Base-by-base conservation (phyloP, 1,139 yeast genomes). In the Blastobotrys illinoisensis region DNA sequence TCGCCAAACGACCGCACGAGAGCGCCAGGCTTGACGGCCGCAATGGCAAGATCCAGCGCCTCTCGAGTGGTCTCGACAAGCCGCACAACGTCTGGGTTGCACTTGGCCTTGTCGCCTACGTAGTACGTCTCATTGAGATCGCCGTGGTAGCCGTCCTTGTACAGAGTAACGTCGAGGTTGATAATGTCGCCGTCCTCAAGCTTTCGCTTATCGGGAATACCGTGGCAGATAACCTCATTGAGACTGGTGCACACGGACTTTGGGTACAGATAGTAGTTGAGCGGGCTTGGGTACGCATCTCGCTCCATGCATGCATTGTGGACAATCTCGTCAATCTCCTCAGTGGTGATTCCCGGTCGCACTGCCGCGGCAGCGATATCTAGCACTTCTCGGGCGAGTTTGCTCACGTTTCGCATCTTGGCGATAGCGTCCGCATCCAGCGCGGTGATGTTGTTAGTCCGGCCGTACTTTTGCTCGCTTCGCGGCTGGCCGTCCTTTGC, bases 61-160 rank as follows among this genome's bases (percentile, higher is more conserved):
- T 91, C 97, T 67, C 99, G 81, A 0, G 97, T 84, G 32, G 99
- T 93, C 71, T 95, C 99, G 13, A 93, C 97, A 48, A 95, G 80
- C 58, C 93, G 82, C 52, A 93, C 93, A 16, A 82, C 78, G 56
- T 89, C 96, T 46, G 88, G 85, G 68, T 88, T 75, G 13, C 77
- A 67, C 64, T 80, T 83, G 47, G 96, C 90, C 71, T 87, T 86
- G 53, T 89, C 97, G 11, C 99, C 99, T 23, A 95, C 96, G 67
- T 93, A 95, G 71, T 91, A 93, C 0, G 99, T 95, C 72, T 93
- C 99, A 71, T 95, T 95, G 69, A 95, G 76, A 71, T 95, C 99
- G 3, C 97, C 86, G 72, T 95, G 98, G 74, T 84, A 82, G 0
- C 99, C 99, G 63, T 86, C 82, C 71, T 86, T 82, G 74, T 79